Evolutionary conservation across 495 filamentous ascomycete species (phyloP).

Genomic region (Cryomyces minteri): DNA sequence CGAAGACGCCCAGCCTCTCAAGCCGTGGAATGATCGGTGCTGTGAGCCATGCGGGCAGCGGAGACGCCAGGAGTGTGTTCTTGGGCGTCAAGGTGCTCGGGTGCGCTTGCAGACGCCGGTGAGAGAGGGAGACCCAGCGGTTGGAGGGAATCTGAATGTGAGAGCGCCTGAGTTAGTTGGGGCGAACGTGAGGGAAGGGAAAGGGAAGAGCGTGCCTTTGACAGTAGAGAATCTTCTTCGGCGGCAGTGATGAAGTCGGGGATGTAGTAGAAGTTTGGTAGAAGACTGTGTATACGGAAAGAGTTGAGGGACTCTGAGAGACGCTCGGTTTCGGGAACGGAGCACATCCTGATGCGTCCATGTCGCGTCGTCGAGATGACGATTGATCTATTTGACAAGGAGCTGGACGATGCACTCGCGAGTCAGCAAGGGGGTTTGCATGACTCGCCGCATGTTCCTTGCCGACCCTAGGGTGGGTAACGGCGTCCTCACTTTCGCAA

Average conservation of each 20-base stretch:
- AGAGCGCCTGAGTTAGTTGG: too few relatives aligned
- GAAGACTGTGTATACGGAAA: slow-evolving; percentile 32
- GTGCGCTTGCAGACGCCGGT: slow-evolving; percentile 79
- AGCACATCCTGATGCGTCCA: too few relatives aligned
- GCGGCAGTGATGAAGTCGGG: slow-evolving; percentile 63
- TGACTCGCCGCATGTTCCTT: too few relatives aligned
- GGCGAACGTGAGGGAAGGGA: too few relatives aligned
- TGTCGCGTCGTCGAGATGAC: too few relatives aligned
- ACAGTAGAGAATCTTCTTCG: slow-evolving; percentile 53
- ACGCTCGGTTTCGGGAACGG: too few relatives aligned
- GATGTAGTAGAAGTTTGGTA: slow-evolving; percentile 64
- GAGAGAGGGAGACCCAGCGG: slow-evolving; percentile 68
- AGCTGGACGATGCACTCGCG: too few relatives aligned
- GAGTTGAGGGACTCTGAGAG: background rate
- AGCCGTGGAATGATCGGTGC: slow-evolving; percentile 55
- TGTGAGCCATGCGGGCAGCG: slow-evolving; percentile 61
- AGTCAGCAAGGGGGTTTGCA: too few relatives aligned
- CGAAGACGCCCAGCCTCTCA: slow-evolving; percentile 40
- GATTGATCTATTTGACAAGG: too few relatives aligned
- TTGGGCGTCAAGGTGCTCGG: slow-evolving; percentile 57
- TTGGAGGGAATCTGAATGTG: slow-evolving; percentile 15
- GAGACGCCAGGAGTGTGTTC: slow-evolving; percentile 55
- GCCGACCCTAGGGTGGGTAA: too few relatives aligned
- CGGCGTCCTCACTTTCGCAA: too few relatives aligned
- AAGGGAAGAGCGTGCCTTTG: slow-evolving; percentile 34